Conservation (phyloP, 495 filamentous ascomycete species). For the Penicillium herquei region DNA sequence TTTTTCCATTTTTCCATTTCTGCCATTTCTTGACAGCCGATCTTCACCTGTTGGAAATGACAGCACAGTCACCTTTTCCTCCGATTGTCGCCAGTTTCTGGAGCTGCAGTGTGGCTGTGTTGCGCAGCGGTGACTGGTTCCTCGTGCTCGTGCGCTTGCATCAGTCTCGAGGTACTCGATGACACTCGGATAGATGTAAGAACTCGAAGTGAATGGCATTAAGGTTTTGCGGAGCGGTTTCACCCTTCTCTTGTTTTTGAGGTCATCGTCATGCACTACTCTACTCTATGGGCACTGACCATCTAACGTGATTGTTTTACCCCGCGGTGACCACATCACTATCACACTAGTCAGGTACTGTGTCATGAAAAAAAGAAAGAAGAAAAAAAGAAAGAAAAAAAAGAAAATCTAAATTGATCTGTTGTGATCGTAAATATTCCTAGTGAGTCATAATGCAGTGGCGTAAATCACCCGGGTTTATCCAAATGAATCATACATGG, state of each 20-base stretch:
- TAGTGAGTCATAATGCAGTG: no score
- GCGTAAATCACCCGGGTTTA: no score
- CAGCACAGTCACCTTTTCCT: constrained; percentile 1
- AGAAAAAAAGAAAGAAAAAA: no score
- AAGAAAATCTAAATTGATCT: no score
- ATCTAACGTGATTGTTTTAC: not conserved
- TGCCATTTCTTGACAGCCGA: not conserved
- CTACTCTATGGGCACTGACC: not conserved
- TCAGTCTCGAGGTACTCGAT: no score
- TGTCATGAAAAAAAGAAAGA: no score
- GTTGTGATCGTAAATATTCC: no score
- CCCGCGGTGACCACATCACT: no score
- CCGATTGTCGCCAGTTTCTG: constrained; percentile 1
- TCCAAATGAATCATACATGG: no score
- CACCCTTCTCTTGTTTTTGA: not conserved
- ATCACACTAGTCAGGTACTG: no score
- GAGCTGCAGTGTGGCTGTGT: constrained; percentile 1
- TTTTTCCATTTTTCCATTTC: not conserved
- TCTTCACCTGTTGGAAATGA: not conserved
- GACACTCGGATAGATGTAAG: not conserved
- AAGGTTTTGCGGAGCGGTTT: not conserved
- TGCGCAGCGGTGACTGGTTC: not conserved
- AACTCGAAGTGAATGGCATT: not conserved
- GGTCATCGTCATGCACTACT: not conserved
- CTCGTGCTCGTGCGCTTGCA: not conserved